Evolutionary conservation across 768 basidiomycete genomes (phyloP), one percentile per base, ranked within the genome.

Genomic region (Tephrocybe sp.): DNA sequence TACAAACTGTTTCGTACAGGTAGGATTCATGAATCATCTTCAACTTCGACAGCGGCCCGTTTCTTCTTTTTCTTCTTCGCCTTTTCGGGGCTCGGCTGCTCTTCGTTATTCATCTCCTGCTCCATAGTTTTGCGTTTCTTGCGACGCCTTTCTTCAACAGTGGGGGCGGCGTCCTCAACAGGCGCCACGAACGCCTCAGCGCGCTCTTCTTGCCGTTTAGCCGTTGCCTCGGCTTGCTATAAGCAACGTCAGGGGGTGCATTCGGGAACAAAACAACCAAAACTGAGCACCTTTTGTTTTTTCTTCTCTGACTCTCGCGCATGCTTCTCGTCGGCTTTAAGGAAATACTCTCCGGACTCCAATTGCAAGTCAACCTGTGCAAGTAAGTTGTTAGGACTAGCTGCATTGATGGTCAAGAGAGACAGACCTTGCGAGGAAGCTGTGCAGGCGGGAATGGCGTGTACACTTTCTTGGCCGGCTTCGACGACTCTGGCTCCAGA

Each of bases 401-500:
- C 22, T 26, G 25, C 22, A 28, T 13, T 39, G 19, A 24, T 32
- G 15, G 18, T n/a, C n/a, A n/a, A n/a, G 48, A 26, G 16, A 40
- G 22, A 40, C 68, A 47, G 59, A 91, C 91, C 79, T 98, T 98
- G 59, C 92, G 85, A 30, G 95, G 96, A 51, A 82, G 78, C 63
- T 98, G 97, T 7, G 95, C 74, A 26, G 97, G 97, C 30, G 97
- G 97, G 82, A 98, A 99, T 1, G 97, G 97, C n/a, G 97, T 98
- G 69, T 98, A 98, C 13, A 84, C 77, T 67, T 96, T 96, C 82
- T 95, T 96, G 59, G 82, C 77, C 18, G 72, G 74, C 59, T 84
- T 69, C 40, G 77, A 70, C 44, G 75, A 73, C 54, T 71, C 60
- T n/a, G 72, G 64, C 13, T 77, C 76, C 18, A 87, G 60, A 4